These are phyloP conservation scores for Hypoxylon perforatum DNA, from an alignment of 495 filamentous ascomycete genomes.

Conservation along the genomic window DNA sequence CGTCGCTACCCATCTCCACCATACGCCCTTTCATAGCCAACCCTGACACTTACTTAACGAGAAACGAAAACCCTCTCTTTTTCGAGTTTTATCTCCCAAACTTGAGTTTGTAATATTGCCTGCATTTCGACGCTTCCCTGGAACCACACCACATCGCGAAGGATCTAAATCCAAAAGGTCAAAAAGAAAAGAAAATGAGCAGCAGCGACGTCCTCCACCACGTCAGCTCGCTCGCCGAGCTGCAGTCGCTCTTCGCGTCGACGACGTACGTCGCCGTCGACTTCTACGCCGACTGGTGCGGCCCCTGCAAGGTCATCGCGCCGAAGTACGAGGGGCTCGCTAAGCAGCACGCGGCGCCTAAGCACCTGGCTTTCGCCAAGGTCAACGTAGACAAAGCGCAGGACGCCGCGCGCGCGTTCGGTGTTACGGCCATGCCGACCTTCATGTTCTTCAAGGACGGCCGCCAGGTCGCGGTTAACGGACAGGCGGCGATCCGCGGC, in stretches of 20 bases:
- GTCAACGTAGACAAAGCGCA: conserved; percentile 66
- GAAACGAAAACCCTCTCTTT: no score
- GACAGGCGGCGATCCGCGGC: conserved; percentile 47
- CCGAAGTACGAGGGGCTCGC: conserved; percentile 67
- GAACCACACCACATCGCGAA: no score
- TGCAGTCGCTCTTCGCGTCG: conserved; percentile 46
- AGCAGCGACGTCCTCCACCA: conserved; percentile 39
- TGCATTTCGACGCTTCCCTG: no score
- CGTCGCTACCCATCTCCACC: no score
- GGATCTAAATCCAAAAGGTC: no score
- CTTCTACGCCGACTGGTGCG: conserved; percentile 73
- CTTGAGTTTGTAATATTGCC: no score
- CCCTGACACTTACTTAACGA: no score
- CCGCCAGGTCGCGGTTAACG: conserved; percentile 71
- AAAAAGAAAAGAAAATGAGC: conserved; percentile 26
- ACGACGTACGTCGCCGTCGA: conserved; percentile 57
- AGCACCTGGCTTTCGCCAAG: conserved; percentile 66
- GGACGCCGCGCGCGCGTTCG: conserved; percentile 59
- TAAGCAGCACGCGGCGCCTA: conserved; percentile 51
- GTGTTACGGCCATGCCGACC: conserved; percentile 74
- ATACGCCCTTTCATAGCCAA: no score
- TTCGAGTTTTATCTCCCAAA: no score
- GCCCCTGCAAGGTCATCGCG: conserved; percentile 74
- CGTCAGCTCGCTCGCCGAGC: conserved; percentile 46
- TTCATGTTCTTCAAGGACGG: conserved; percentile 87